Evolutionary conservation across 306 rosid species (phyloP).

Genomic region (Echinosophora koreensis): DNA sequence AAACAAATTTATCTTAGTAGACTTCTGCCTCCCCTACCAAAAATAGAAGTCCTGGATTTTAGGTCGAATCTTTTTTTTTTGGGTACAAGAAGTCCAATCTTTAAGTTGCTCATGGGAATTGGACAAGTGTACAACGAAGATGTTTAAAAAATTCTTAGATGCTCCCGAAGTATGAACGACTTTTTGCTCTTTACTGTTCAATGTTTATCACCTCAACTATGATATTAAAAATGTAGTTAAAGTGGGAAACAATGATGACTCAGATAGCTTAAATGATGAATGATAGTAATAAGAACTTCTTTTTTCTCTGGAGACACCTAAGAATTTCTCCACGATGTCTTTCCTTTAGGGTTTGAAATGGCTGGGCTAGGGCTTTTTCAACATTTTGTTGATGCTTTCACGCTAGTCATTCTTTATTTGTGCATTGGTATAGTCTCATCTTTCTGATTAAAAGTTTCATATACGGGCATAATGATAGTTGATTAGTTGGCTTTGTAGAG

Average conservation of each 20-base stretch:
- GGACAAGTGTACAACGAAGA: no score
- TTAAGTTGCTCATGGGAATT: no score
- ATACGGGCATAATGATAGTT: not conserved
- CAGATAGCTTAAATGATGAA: no score
- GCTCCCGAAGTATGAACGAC: no score
- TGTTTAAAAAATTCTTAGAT: no score
- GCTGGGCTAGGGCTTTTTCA: not conserved
- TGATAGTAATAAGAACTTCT: not conserved
- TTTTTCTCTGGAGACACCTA: not conserved
- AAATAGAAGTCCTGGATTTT: constrained; percentile 3
- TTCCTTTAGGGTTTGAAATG: not conserved
- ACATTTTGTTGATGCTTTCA: constrained; percentile 19
- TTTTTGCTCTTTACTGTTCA: no score
- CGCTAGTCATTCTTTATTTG: not conserved
- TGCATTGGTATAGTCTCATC: constrained; percentile 25
- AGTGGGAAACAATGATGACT: no score
- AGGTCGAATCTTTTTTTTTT: no score
- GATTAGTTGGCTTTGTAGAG: constrained; percentile 12
- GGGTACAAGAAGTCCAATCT: no score
- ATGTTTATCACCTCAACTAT: no score
- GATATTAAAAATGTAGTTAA: no score
- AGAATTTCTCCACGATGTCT: not conserved
- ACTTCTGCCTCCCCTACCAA: not conserved
- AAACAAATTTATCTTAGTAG: not conserved
- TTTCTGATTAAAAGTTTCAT: not conserved